Conservation (phyloP, 345 rosid genomes). For the Moricandia arvensis region DNA sequence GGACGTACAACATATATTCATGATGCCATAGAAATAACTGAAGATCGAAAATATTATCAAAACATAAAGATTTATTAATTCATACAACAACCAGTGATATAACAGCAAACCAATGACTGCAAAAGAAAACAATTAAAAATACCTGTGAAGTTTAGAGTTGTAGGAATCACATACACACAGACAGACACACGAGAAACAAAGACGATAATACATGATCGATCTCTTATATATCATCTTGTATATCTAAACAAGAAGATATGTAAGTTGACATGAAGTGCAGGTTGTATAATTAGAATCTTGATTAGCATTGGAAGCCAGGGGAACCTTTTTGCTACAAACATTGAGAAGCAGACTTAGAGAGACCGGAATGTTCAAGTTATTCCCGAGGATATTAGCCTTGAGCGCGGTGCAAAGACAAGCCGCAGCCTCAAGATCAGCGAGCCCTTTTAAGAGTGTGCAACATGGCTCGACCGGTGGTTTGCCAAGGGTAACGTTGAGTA, state of each 20-base stretch:
- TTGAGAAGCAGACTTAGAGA: conserved; percentile 58
- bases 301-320: conserved; percentile 45
- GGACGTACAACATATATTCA: background rate
- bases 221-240: no score
- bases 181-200: background rate
- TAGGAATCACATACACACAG: conserved; percentile 3
- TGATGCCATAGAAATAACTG: background rate
- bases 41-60: background rate
- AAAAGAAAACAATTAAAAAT: background rate
- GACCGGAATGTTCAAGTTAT: conserved; percentile 50
- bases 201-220: background rate
- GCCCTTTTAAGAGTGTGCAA: conserved; percentile 38
- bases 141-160: background rate
- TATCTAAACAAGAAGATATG: background rate
- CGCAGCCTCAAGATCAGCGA: conserved; percentile 64
- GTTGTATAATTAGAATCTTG: conserved; percentile 11
- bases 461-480: no score
- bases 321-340: conserved; percentile 47
- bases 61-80: conserved; percentile 15
- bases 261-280: conserved; percentile 7
- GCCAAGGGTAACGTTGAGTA: no score
- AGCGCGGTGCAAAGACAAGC: conserved; percentile 66
- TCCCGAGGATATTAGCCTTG: conserved; percentile 54
- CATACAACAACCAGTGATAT: conserved; percentile 8
- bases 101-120: conserved; percentile 6